Evolutionary conservation across 2,329 filamentous ascomycete genomes (phyloP), one percentile per base, ranked within the genome.

Genomic region (Colletotrichum zoysiae): DNA sequence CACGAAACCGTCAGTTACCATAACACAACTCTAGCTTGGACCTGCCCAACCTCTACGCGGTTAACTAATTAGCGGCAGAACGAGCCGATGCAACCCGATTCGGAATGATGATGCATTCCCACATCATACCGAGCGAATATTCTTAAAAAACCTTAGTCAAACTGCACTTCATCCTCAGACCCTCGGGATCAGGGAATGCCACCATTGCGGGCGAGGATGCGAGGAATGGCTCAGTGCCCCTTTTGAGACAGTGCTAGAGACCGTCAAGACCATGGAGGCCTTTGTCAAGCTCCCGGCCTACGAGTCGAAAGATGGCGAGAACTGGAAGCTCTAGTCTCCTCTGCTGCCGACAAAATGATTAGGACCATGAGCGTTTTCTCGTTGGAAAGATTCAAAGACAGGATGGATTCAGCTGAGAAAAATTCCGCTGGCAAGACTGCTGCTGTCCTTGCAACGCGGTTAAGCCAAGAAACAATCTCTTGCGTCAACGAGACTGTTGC

Each of bases 241-340:
- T 3, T 7, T 9, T 12, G 35, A 58, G n/a, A 26, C 1, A 38
- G 56, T 58, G 5, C 6, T 58, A n/a, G 35, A 58, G 3, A 18
- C 38, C 12, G 35, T 58, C 35, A 42, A 14, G 9, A n/a, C 56
- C 56, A 42, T 58, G 56, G 56, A 58, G 18, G 9, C 18, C 20
- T 42, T 58, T 58, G 56, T 58, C 4, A 38, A 18, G 56, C 56
- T 58, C 14, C n/a, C 56, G 2, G 56, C 56, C 16, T 42, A 58
- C 16, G 56, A 42, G 35, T 42, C 12, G n/a, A 58, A 16, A 23
- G 35, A 26, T 42, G 35, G n/a, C 20, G 7, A 58, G 18, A 5
- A 26, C 2, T 58, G 56, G 56, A 12, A 16, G n/a, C 56, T 58
- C 56, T n/a, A n/a, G n/a, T n/a, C n/a, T 42, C 56, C 12, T 7